A percentile compares a stretch with the other conserved stretches of the same genome.
phyloP scores from a whole-genome alignment of 73 alveolate species.

The Tetrahymena borealis region DNA sequence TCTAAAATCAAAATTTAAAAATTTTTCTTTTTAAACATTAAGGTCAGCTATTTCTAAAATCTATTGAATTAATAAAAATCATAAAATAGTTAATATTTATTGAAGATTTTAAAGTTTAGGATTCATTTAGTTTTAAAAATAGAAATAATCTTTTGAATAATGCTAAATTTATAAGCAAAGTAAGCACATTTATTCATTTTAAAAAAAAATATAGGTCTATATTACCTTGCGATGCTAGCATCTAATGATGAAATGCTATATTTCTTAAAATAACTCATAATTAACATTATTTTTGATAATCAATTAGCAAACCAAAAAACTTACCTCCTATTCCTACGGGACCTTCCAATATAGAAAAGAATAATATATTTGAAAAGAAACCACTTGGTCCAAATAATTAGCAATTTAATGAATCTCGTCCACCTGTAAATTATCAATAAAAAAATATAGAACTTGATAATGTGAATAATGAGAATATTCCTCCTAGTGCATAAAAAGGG shows the following conservation, averaged over 20 bases:
- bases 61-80: background rate
- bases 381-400: background rate
- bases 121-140: background rate
- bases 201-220: no score
- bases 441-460: background rate
- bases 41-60: background rate
- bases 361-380: background rate
- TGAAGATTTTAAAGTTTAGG: background rate
- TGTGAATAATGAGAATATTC: background rate
- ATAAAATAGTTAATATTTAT: no score
- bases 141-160: background rate
- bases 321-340: background rate
- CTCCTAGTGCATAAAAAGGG: background rate
- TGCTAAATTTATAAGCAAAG: background rate
- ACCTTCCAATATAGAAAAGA: background rate
- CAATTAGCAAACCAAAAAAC: background rate
- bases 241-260: no score
- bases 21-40: background rate
- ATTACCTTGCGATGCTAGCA: no score
- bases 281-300: background rate
- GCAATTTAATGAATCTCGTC: background rate
- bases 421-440: background rate
- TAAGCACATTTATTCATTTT: background rate
- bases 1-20: background rate
- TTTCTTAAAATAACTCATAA: no score